Conservation (phyloP, 257 asterid genomes). For the Salvia splendens region DNA sequence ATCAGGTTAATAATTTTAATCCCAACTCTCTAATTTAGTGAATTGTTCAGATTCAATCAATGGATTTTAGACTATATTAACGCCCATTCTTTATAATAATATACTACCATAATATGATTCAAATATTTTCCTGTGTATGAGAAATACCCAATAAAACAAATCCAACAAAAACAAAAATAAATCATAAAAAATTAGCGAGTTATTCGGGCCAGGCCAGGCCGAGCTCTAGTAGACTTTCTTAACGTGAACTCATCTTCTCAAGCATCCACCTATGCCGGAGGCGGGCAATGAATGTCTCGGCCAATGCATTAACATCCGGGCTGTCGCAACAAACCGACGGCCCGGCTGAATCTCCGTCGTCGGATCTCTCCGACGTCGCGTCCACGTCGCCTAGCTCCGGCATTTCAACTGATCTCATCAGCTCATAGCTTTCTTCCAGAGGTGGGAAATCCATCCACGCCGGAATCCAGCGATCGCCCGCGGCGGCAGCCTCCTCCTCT, state of each 20-base stretch:
- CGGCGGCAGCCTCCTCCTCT: slow-evolving; percentile 19
- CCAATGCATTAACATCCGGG: slow-evolving; percentile 84
- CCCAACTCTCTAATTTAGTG: no score
- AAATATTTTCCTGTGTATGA: no score
- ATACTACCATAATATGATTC: no score
- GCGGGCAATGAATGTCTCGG: slow-evolving; percentile 75
- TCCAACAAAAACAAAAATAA: no score
- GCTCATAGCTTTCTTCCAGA: slow-evolving; percentile 31
- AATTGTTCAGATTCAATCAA: no score
- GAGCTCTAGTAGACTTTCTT: no score
- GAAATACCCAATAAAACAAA: no score
- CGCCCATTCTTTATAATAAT: no score
- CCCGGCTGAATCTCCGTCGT: slow-evolving; percentile 54
- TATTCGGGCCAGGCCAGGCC: no score
- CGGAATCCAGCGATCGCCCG: slow-evolving; percentile 13
- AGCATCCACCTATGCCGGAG: slow-evolving; percentile 74
- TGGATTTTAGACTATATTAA: no score
- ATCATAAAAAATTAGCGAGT: no score
- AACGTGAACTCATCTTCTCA: slow-evolving; percentile 64
- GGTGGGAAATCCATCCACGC: slow-evolving; percentile 46
- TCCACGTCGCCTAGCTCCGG: slow-evolving; percentile 77
- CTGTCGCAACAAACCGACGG: slow-evolving; percentile 75
- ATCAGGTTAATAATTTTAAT: no score
- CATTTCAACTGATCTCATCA: background rate
- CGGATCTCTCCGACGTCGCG: slow-evolving; percentile 52